Conservation (phyloP, 768 basidiomycete species). For the Lentinus brumalis region DNA sequence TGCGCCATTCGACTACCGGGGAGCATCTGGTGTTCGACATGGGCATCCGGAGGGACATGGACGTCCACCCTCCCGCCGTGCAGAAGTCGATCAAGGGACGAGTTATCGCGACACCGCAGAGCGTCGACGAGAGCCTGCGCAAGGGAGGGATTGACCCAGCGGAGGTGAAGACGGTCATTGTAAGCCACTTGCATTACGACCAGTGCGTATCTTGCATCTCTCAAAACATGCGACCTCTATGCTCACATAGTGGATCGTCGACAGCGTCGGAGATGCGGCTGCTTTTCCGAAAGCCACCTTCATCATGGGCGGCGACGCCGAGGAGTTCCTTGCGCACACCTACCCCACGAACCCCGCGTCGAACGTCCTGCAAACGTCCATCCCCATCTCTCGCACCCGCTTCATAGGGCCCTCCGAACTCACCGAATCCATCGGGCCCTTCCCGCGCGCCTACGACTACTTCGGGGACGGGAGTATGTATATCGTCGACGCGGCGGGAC, state of each 20-base stretch:
- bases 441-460: constrained; percentile 51
- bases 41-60: constrained; percentile 51
- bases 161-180: constrained; percentile 45
- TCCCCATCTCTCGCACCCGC: constrained; percentile 16
- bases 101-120: constrained; percentile 17
- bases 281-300: constrained; percentile 50
- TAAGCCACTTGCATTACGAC: constrained; percentile 60
- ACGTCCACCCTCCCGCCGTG: constrained; percentile 41
- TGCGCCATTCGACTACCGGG: constrained; percentile 46
- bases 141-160: constrained; percentile 49
- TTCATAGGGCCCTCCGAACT: constrained; percentile 33
- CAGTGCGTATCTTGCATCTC: constrained; percentile 19
- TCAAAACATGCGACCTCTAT: neutral
- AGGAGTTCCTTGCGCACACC: constrained; percentile 37
- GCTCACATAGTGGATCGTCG: neutral
- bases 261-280: constrained; percentile 45
- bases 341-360: constrained; percentile 45
- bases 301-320: constrained; percentile 46
- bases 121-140: constrained; percentile 47
- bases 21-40: constrained; percentile 52
- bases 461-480: constrained; percentile 60
- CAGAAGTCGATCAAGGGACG: constrained; percentile 31
- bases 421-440: constrained; percentile 47
- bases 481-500: constrained; percentile 58
- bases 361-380: constrained; percentile 23